Evolutionary conservation across 164 flowering plant species (phyloP), one percentile per base, ranked within the genome.

Genomic region (Macadamia integrifolia): DNA sequence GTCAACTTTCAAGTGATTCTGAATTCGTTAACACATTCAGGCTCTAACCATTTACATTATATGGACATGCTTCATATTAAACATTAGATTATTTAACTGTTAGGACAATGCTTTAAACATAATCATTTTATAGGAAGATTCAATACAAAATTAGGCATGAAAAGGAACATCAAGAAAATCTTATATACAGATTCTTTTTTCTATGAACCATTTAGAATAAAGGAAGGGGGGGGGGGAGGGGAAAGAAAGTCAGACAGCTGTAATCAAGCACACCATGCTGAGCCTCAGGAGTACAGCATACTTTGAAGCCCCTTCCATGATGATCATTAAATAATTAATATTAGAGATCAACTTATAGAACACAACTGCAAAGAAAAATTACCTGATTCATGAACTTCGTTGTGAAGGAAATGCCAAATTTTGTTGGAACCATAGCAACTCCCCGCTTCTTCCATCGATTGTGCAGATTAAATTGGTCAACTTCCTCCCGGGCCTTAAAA

Each of bases 391-490:
- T 84, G 69, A 88, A 74, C 80, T 95, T 95, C 43, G 82, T 43
- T 8, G 96, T 90, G 73, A 95, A 95, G 31, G 96, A 82, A 29
- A 95, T 92, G 17, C 99, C 99, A 80, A 95, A 90, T 73, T 95
- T 95, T 12, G 98, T 95, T 0, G 99, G 99, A 74, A 95, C 78
- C 85, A 92, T 86, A 29, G 99, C 87, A 76, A 92, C 52, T 63
- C 99, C 99, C 61, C 99, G 99, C 72, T 95, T 95, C 76, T 82
- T 90, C 97, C 97, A 95, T 12, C 99, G 84, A 71, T 92, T 88
- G 0, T 86, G 83, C 62, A 50, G 72, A 78, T 95, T 95, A 79
- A 92, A 95, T 13, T 77, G 72, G 59, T 85, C 79, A 68, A 79
- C 90, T 67, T 86, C 85, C 61, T 78, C 65, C 3, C 85, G 83